Base-by-base conservation (phyloP, 1,284 basidiomycete genomes). In the Ganoderma multipileum region DNA sequence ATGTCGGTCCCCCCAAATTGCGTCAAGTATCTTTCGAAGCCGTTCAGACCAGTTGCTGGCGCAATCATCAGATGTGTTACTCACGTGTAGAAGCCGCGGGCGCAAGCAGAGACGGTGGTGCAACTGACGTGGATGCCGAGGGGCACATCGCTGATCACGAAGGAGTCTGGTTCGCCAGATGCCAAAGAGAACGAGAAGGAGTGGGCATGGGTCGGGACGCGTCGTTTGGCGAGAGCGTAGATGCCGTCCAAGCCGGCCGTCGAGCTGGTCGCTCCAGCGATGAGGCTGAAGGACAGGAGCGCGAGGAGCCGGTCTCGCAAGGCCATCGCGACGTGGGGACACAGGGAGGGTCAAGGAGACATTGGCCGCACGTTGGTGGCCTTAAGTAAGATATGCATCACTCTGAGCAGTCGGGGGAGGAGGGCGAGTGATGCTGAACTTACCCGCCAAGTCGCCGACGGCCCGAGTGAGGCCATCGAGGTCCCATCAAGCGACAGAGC, bases 1-100 rank as follows among this genome's bases (percentile, higher is more conserved):
- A 83, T 84, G 64, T 83, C 82, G 11, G 83, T 79, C 1, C 78
- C 76, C 9, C 78, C 81, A 61, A 76, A 76, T 41, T 80, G 75
- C 0, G 82, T 83, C 39, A 82, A 73, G 68, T 84, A 83, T 0
- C 82, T 84, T 57, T 9, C 20, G 33, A 2, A 14, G 4, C 39
- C 16, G 3, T 39, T 67, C 42, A 64, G 54, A 57, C 7, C 6
- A 41, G n/a, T 12, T 7, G 8, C 59, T 36, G 55, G n/a, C 33
- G 30, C 5, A 23, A 28, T 33, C 20, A 47, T 14, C 23, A 12
- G 12, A 26, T 38, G n/a, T 2, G 23, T 5, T 20, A n/a, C 76
- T 67, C 64, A 79, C 77, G 73, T 76, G 66, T 79, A 79, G 12
- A 79, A 67, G 6, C 78, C 78, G 7, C 77, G 73, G 18, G 77